phyloP scores from a whole-genome alignment of 148 eudicot genomes.

The Camellia granthamiana region DNA sequence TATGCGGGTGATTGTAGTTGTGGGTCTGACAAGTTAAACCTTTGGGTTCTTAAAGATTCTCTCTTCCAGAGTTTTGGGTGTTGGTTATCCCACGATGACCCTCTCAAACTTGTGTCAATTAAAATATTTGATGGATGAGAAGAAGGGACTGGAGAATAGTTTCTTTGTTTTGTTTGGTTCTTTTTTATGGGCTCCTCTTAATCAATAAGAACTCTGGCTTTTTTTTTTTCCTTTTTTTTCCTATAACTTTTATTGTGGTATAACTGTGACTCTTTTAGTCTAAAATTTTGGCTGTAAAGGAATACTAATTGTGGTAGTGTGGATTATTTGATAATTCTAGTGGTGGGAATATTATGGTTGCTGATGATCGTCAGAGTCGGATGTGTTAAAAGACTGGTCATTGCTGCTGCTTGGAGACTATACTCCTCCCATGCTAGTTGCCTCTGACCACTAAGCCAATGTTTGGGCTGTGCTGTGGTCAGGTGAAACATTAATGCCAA shows the following conservation, averaged over 20 bases:
- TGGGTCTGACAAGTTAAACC: neutral
- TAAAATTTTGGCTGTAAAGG: neutral
- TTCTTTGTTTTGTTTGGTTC: neutral
- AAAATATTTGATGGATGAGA: neutral
- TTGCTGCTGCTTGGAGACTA: too few species aligned
- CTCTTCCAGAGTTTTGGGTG: neutral
- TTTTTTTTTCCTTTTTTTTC: neutral
- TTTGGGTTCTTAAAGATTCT: neutral
- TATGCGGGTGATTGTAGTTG: neutral
- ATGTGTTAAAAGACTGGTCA: too few species aligned
- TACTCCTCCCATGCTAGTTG: neutral
- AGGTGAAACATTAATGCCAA: too few species aligned
- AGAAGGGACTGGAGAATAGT: neutral
- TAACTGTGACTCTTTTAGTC: neutral
- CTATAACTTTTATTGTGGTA: neutral
- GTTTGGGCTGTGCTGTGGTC: too few species aligned
- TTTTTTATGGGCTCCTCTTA: neutral
- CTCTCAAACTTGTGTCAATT: neutral
- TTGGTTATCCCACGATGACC: neutral
- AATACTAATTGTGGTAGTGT: neutral
- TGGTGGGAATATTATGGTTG: too few species aligned
- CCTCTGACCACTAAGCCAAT: too few species aligned
- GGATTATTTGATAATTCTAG: too few species aligned
- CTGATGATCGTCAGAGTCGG: too few species aligned
- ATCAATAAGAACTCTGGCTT: neutral